Conservation (phyloP, 345 rosid genomes). For the Salix koriyanagi region DNA sequence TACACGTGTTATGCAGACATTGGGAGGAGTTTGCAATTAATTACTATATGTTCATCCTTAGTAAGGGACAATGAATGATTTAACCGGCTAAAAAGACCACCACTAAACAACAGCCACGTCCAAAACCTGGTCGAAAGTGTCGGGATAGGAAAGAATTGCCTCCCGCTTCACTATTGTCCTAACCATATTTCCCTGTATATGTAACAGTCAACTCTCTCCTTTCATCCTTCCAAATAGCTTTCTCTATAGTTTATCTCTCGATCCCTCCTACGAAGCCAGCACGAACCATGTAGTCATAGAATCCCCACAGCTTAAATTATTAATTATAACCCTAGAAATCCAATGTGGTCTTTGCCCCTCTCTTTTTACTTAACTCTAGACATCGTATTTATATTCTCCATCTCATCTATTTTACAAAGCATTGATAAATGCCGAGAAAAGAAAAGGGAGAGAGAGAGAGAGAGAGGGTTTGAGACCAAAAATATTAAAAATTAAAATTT, state of each 20-base stretch:
- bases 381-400: not conserved
- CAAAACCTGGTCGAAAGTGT: too few species aligned
- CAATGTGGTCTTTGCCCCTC: not conserved
- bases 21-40: too few species aligned
- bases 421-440: not conserved
- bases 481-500: too few species aligned
- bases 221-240: not conserved
- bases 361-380: not conserved
- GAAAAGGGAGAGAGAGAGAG: not conserved
- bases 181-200: too few species aligned
- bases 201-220: not conserved
- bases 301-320: too few species aligned
- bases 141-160: too few species aligned
- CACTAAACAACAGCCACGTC: too few species aligned
- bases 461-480: not conserved
- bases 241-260: not conserved
- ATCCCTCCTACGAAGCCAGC: not conserved
- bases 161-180: too few species aligned
- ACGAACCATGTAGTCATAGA: not conserved
- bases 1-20: too few species aligned
- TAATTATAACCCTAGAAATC: not conserved
- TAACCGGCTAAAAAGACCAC: too few species aligned
- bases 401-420: not conserved
- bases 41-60: too few species aligned
- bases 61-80: too few species aligned